A percentile compares a stretch with the other conserved stretches of the same genome.
Evolutionary conservation across 2,329 filamentous ascomycete genomes (phyloP).

Genomic region (Cladosporium sp.): DNA sequence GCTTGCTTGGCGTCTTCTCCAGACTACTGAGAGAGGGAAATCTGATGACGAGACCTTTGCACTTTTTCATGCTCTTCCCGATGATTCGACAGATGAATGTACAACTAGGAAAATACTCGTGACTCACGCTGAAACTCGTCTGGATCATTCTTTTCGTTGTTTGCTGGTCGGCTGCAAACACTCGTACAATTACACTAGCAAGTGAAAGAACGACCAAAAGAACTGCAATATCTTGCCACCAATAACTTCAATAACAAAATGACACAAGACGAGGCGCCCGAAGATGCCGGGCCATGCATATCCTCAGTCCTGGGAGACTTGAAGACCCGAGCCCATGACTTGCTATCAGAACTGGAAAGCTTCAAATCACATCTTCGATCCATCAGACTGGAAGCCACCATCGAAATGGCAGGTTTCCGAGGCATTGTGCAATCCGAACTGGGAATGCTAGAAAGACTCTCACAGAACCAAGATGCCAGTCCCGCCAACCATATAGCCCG

Average conservation of each 20-base stretch:
- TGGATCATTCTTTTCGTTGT: neutral
- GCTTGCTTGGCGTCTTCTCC: no score
- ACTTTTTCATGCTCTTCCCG: neutral
- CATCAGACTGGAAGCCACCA: constrained; percentile 32
- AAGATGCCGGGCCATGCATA: constrained; percentile 3
- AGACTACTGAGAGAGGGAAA: no score
- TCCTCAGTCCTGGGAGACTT: constrained; percentile 25
- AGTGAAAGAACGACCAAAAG: no score
- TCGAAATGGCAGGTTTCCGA: constrained; percentile 32
- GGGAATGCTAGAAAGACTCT: constrained; percentile 27
- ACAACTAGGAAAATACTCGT: no score
- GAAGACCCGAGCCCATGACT: constrained; percentile 32
- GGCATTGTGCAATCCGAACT: constrained; percentile 32
- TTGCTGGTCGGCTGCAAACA: no score
- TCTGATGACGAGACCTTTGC: no score
- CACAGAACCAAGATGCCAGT: constrained; percentile 21
- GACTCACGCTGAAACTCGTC: neutral
- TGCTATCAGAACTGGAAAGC: constrained; percentile 39
- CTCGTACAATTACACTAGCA: no score
- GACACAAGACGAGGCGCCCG: constrained; percentile 1
- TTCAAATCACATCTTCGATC: constrained; percentile 33
- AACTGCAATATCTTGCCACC: neutral
- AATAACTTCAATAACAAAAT: neutral
- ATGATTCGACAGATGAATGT: neutral
- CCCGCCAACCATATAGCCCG: constrained; percentile 50